A percentile compares a stretch with the other conserved stretches of the same genome.
Conservation (phyloP, 225 moss, liverwort and hornwort species). For the Antitrichia curtipendula region DNA sequence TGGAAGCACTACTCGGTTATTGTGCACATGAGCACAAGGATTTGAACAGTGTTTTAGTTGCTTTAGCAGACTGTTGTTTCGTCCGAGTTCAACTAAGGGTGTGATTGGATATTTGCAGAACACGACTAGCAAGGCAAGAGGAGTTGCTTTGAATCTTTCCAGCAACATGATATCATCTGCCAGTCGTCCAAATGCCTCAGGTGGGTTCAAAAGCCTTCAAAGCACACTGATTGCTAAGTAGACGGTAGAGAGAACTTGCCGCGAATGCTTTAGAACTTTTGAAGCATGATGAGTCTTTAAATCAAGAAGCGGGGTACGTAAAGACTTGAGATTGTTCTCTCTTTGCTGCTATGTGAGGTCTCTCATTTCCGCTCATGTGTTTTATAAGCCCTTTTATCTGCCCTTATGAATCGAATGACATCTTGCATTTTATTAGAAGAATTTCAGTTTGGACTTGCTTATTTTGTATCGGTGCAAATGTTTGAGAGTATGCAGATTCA, state of each 20-base stretch:
- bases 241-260: background rate
- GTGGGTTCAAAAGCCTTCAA: background rate
- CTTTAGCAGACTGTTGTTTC: background rate
- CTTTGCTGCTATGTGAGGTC: background rate
- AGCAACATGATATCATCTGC: background rate
- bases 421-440: background rate
- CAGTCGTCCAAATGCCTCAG: background rate
- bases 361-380: background rate
- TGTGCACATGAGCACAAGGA: background rate
- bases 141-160: background rate
- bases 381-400: background rate
- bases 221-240: background rate
- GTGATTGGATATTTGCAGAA: background rate
- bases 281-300: background rate
- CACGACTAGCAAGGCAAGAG: background rate
- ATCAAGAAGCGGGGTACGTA: background rate
- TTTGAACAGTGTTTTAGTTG: background rate
- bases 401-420: background rate
- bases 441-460: background rate
- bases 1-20: background rate
- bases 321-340: background rate
- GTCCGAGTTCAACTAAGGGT: background rate
- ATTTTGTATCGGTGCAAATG: background rate
- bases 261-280: background rate
- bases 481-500: background rate